phyloP scores from a whole-genome alignment of 164 flowering plant genomes.

The Berberis thunbergii region DNA sequence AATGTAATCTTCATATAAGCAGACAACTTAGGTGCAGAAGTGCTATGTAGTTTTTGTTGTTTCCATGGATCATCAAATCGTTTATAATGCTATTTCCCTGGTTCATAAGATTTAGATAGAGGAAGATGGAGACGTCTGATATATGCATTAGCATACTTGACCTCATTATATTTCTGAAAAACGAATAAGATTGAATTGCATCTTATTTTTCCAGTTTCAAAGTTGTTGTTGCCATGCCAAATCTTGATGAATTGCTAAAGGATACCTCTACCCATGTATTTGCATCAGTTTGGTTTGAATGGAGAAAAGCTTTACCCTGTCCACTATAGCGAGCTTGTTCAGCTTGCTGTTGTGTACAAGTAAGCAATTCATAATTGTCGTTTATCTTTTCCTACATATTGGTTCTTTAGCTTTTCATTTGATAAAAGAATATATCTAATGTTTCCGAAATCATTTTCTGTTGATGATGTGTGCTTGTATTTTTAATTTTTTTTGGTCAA shows the following conservation, averaged over 20 bases:
- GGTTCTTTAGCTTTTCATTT: not conserved
- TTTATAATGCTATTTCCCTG: too few relatives aligned
- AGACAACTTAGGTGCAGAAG: too few relatives aligned
- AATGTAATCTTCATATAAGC: too few relatives aligned
- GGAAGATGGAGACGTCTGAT: too few relatives aligned
- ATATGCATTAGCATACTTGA: too few relatives aligned
- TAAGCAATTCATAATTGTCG: slow-evolving; percentile 22
- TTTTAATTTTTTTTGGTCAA: too few relatives aligned
- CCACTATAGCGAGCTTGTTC: slow-evolving; percentile 87
- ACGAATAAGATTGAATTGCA: not conserved
- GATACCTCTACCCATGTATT: slow-evolving; percentile 64
- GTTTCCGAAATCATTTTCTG: too few relatives aligned
- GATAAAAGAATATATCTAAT: not conserved
- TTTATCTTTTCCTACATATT: not conserved
- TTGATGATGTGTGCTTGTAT: too few relatives aligned
- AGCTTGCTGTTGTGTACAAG: slow-evolving; percentile 96
- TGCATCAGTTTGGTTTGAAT: slow-evolving; percentile 88
- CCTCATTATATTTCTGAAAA: too few relatives aligned
- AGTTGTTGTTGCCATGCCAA: slow-evolving; percentile 90
- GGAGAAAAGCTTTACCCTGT: slow-evolving; percentile 78
- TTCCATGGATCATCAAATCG: too few relatives aligned
- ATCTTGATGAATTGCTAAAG: slow-evolving; percentile 85
- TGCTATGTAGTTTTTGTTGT: too few relatives aligned
- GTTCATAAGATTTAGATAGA: too few relatives aligned
- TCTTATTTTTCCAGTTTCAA: slow-evolving; percentile 41